Base-by-base conservation (phyloP, 495 filamentous ascomycete genomes). In the Xylaria nigripes region DNA sequence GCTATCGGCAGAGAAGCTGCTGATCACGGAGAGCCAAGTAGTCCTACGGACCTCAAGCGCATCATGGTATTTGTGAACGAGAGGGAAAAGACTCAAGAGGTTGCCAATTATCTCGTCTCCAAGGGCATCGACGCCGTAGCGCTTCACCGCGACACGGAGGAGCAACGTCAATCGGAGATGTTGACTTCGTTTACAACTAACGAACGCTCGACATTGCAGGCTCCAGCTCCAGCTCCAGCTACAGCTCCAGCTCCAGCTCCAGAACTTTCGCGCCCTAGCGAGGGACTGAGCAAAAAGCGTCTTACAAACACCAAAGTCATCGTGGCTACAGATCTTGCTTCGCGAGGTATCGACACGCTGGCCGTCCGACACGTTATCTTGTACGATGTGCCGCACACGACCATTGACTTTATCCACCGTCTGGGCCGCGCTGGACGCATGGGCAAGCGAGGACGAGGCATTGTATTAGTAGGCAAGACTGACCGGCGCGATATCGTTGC, bases 51-150 rank as follows among this genome's bases (percentile, higher is more conserved):
- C 48, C 72, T 86, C 18, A 95, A 91, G 72, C 87, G 86, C 50
- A 85, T 97, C 61, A 80, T 98, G 55, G 92, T 98, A 0, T 98
- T 98, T 61, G 94, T 98, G 67, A 98, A 98, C 68, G 89, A 96
- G 75, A 85, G 94, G 25, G 92, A 97, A 62, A 87, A 86, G 58
- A 85, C 93, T 0, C 74, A 80, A 43, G 85, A 90, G 62, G 77
- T 98, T 0, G 84, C 90, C 15, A 68, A 86, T 8, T 97, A 87
- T 69, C 83, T 98, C 0, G 66, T 71, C 9, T 80, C 78, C 18
- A 97, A 95, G 71, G 89, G 89, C 29, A 89, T 98, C 60, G 86
- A 96, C 57, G 89, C 90, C 10, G 71, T 86, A 7, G 84, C 90
- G 1, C 76, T 97, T 48, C 87, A 84, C 55, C 77, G 94, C 24